Evolutionary conservation across 371 early-diverging fungal species (phyloP).

Genomic region (Dinochytrium kinnereticum): DNA sequence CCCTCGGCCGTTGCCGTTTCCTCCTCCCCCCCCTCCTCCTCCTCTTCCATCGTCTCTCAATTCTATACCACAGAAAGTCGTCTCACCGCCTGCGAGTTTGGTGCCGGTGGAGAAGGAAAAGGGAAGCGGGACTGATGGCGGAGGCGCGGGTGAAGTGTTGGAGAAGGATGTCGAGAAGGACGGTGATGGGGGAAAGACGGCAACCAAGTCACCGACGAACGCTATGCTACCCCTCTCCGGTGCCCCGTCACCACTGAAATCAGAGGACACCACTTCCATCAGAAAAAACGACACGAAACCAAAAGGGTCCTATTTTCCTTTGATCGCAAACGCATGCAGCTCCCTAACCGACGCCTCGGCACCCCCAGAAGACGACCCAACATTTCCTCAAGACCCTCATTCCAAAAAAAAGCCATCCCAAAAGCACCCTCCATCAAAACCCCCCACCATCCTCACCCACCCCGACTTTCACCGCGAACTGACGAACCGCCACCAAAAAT

Average conservation of each 20-base stretch:
- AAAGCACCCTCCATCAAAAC: not conserved
- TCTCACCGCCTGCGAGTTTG: too few relatives aligned
- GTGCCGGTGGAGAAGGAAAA: too few relatives aligned
- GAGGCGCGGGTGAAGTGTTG: too few relatives aligned
- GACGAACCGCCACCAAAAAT: not conserved
- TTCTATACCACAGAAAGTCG: not conserved
- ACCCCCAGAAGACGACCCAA: not conserved
- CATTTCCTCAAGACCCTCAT: too few relatives aligned
- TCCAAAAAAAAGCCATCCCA: not conserved
- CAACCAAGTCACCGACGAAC: too few relatives aligned
- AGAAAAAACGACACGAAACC: not conserved
- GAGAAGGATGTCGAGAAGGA: too few relatives aligned
- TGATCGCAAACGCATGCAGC: not conserved
- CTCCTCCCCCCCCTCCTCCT: too few relatives aligned
- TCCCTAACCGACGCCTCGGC: not conserved
- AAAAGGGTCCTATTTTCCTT: not conserved
- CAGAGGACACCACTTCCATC: not conserved
- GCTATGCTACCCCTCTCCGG: too few relatives aligned
- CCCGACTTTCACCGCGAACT: not conserved
- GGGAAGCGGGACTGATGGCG: too few relatives aligned
- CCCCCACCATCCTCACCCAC: not conserved
- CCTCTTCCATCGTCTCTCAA: not conserved
- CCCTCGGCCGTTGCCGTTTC: too few relatives aligned
- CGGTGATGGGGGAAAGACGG: too few relatives aligned
- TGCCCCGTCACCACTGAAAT: not conserved